These are phyloP conservation scores for Ceratobasidium sp. DNA, from an alignment of 1,284 basidiomycete genomes.

Conservation along the genomic window DNA sequence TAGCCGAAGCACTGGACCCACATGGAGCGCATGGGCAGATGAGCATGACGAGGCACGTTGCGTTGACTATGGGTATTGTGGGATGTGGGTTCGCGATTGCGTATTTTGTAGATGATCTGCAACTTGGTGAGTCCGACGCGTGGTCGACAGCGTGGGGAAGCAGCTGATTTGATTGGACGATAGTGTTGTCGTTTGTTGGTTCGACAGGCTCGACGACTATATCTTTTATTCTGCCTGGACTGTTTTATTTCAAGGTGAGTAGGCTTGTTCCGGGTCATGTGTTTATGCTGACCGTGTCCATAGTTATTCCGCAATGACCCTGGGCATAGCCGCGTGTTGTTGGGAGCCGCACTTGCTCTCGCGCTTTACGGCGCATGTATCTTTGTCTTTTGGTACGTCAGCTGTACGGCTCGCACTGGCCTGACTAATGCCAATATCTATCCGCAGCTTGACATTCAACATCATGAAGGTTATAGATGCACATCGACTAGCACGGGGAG, in stretches of 20 bases:
- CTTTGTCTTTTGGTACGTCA: constrained; percentile 85
- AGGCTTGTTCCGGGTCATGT: not conserved
- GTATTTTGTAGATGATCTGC: constrained; percentile 84
- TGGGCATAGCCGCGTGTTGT: constrained; percentile 66
- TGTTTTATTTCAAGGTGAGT: constrained; percentile 82
- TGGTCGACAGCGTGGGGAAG: not conserved
- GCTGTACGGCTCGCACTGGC: not conserved
- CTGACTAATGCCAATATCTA: not conserved
- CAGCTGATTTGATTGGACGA: not conserved
- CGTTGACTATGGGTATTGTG: constrained; percentile 80
- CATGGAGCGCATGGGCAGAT: constrained; percentile 70
- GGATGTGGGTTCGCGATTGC: constrained; percentile 78
- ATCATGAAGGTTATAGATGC: constrained; percentile 34
- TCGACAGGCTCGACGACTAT: constrained; percentile 97
- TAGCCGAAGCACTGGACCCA: constrained; percentile 59
- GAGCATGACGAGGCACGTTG: constrained; percentile 74
- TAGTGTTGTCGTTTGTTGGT: constrained; percentile 95
- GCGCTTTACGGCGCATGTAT: constrained; percentile 82
- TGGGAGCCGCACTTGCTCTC: constrained; percentile 72
- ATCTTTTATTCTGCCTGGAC: constrained; percentile 94
- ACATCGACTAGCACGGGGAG: constrained; percentile 1
- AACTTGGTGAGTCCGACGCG: constrained; percentile 75
- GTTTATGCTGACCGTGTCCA: not conserved
- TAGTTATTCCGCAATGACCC: constrained; percentile 79
- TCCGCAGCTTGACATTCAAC: constrained; percentile 23